Percentiles rank a stretch among this genome's conserved stretches.
phyloP scores from a whole-genome alignment of 345 rosid genomes.

The Eucalyptus brandiana region DNA sequence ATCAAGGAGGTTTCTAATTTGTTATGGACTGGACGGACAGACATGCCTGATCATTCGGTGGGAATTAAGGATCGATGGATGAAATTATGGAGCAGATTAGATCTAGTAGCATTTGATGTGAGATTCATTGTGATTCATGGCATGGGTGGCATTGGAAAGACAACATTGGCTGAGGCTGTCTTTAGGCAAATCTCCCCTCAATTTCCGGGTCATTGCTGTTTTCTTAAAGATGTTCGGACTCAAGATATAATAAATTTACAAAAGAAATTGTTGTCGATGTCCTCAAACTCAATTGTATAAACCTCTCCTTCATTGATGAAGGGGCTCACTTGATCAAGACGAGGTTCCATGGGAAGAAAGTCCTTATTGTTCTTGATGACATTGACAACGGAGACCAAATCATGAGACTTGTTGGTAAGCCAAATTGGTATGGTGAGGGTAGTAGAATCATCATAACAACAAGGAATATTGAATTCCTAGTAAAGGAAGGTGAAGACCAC shows the following conservation, averaged over 20 bases:
- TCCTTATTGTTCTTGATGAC: background rate
- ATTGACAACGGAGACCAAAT: background rate
- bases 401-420: background rate
- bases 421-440: background rate
- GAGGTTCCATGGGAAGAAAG: background rate
- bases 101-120: too few relatives aligned
- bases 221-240: background rate
- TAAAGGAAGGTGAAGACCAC: background rate
- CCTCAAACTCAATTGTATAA: background rate
- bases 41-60: too few relatives aligned
- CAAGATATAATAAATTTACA: background rate
- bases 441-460: background rate
- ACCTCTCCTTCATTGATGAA: background rate
- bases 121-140: too few relatives aligned
- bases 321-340: background rate
- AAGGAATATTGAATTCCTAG: background rate
- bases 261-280: background rate
- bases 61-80: too few relatives aligned
- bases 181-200: too few relatives aligned
- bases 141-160: too few relatives aligned
- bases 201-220: too few relatives aligned
- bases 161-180: too few relatives aligned
- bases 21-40: too few relatives aligned
- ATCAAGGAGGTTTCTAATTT: too few relatives aligned
- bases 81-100: too few relatives aligned